Base-by-base conservation (phyloP, 2,329 filamentous ascomycete species). In the Aspergillus jensenii region DNA sequence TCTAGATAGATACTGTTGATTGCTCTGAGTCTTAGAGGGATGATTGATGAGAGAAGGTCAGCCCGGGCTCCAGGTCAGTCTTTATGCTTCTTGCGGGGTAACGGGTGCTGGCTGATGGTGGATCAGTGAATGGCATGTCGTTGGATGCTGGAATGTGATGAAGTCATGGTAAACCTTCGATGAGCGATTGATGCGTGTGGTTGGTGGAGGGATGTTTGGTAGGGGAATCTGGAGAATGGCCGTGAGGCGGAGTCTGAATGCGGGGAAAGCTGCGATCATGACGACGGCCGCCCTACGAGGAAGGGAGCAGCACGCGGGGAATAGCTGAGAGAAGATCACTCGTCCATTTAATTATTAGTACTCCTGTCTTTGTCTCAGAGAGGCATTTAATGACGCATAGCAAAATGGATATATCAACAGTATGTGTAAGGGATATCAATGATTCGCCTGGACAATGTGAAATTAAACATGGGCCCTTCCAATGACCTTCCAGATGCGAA, bases 221-320 rank as follows among this genome's bases (percentile, higher is more conserved):
- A 11, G 49, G 15, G 4, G 27, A 47, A 54, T 54, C 43, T 46
- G 43, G 52, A 47, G 52, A 53, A 14, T 12, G 23, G 23, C 46
- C 23, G 8, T 9, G 46, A 37, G 47, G 47, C 47, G 48, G 37
- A 51, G 40, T 37, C 35, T 39, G 51, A 46, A 54, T 54, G 52
- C 52, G 52, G 52, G 52, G 52, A 54, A 54, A 54, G 52, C 52
- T 54, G 52, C 44, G 43, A 54, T 48, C 19, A 54, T 54, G 52
- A 54, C 52, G 52, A 54, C 52, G 35, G 15, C 14, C 14, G 27
- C 27, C 9, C 27, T 31, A 31, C 27, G 9, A 8, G 27, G 27
- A 31, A 37, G 35, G 12, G 35, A n/a, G 15, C 35, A 15, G 15
- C 35, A n/a, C 12, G 12, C 35, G 35, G 35, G 35, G 35, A 37